Conservation (phyloP, 2,329 filamentous ascomycete genomes). For the Colletotrichum noveboracense region DNA sequence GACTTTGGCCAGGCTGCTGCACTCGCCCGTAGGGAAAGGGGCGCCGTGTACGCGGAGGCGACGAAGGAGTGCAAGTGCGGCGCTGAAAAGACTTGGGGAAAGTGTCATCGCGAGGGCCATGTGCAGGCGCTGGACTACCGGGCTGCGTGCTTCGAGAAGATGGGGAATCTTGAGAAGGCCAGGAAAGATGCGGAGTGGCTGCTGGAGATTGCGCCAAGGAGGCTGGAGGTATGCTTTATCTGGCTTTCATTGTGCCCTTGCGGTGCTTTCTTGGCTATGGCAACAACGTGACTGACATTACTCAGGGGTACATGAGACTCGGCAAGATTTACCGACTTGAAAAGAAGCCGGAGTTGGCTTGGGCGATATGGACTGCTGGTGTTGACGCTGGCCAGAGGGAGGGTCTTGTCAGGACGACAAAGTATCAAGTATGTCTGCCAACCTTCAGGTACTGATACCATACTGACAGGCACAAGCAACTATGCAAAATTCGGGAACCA, state of each 20-base stretch:
- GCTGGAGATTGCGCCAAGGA: constrained; percentile 43
- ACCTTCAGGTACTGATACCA: neutral
- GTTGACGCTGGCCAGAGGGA: constrained; percentile 36
- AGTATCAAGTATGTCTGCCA: constrained; percentile 34
- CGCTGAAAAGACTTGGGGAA: constrained; percentile 41
- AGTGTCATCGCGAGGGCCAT: constrained; percentile 42
- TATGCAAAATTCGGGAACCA: constrained; percentile 37
- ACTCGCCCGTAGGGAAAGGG: constrained; percentile 32
- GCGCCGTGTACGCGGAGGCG: constrained; percentile 46
- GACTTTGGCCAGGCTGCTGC: constrained; percentile 33
- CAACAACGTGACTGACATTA: neutral
- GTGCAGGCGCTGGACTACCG: constrained; percentile 46
- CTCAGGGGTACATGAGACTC: constrained; percentile 46
- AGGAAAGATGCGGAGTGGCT: constrained; percentile 47
- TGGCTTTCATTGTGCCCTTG: neutral
- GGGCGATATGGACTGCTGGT: constrained; percentile 44
- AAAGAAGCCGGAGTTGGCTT: constrained; percentile 42
- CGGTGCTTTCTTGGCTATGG: neutral
- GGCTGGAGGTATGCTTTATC: constrained; percentile 38
- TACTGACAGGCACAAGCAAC: constrained; percentile 30
- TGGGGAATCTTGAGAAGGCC: constrained; percentile 41
- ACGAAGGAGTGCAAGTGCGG: constrained; percentile 43
- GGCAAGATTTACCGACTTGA: constrained; percentile 43
- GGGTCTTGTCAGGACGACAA: constrained; percentile 30
- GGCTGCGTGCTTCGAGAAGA: constrained; percentile 41